Base-by-base conservation (phyloP, 805 yeast species). In the Saccharomycopsis schoenii region DNA sequence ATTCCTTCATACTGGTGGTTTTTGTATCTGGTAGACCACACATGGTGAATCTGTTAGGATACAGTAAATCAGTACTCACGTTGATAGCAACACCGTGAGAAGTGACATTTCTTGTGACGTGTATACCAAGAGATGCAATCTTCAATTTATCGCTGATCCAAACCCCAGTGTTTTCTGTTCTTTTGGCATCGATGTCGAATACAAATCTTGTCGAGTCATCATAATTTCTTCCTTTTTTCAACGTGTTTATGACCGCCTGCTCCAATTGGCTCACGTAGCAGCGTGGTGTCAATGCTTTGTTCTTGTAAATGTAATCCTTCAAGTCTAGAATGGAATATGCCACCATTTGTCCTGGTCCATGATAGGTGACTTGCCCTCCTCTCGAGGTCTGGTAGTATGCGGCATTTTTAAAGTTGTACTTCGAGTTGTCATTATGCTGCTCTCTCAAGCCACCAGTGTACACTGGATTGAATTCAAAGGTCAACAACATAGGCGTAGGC, bases 331-430 rank as follows among this genome's bases (percentile, higher is more conserved):
- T 79, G 11, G 94, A 85, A 69, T 93, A 94, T 4, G 89, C 83
- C 1, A 92, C 97, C 43, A 90, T 70, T 72, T 94, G 99, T 0
- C 99, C 99, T 0, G 94, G 88, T 0, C 98, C 98, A 74, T 94
- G 99, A 77, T 89, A 94, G 0, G 99, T 94, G 1, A 94, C 83
- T 70, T 94, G 96, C 0, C 99, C 99, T 15, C 99, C 99, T 64
- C 99, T 77, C 59, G 83, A 83, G 0, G 94, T 81, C 67, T 89
- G 93, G n/a, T 85, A 80, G 68, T 83, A 88, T 37, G 78, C 77
- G 15, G 91, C 86, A n/a, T 79, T 79, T 50, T 76, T 62, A 36
- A 56, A 61, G 57, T 73, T 68, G 66, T 69, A 74, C 41, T 63
- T 67, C 4, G 62, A 64, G 0, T 78, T 70, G 0, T 84, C 73